Conservation (phyloP, 345 rosid species). For the Eutrema japonicum region DNA sequence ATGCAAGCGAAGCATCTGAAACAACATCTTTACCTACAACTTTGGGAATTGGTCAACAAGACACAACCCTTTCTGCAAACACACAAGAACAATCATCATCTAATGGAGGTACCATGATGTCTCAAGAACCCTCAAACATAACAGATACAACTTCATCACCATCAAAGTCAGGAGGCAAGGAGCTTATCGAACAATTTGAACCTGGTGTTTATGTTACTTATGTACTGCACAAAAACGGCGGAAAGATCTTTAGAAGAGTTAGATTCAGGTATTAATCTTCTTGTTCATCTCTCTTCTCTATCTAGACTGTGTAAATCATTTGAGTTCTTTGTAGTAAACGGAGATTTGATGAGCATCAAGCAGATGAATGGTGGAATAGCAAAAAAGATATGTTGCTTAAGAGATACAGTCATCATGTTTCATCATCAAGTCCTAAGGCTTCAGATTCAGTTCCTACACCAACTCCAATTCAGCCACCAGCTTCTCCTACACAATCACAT, state of each 20-base stretch:
- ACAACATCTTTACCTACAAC: conserved; percentile 44
- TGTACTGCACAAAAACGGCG: conserved; percentile 56
- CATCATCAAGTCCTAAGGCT: conserved; percentile 32
- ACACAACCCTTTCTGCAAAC: conserved; percentile 28
- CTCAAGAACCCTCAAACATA: conserved; percentile 43
- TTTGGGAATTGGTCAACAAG: conserved; percentile 36
- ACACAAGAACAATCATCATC: conserved; percentile 39
- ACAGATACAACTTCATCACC: conserved; percentile 30
- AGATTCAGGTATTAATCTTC: conserved; percentile 72
- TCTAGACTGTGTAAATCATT: conserved; percentile 1
- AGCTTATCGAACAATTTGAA: conserved; percentile 82
- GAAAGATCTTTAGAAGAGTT: conserved; percentile 82
- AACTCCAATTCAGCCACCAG: conserved; percentile 18
- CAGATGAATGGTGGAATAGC: conserved; percentile 88
- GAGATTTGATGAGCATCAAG: conserved; percentile 74
- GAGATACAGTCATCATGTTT: conserved; percentile 54
- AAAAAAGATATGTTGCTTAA: conserved; percentile 80
- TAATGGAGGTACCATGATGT: conserved; percentile 34
- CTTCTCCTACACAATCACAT: conserved; percentile 34
- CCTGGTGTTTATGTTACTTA: conserved; percentile 89
- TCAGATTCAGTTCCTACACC: conserved; percentile 26
- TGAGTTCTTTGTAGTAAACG: conserved; percentile 59
- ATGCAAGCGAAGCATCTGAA: conserved; percentile 43
- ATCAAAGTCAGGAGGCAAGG: conserved; percentile 49
- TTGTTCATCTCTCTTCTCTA: neutral